Percentiles rank a stretch among this genome's conserved stretches.
Conservation (phyloP, 768 basidiomycete genomes). For the Dioszegia hungarica region DNA sequence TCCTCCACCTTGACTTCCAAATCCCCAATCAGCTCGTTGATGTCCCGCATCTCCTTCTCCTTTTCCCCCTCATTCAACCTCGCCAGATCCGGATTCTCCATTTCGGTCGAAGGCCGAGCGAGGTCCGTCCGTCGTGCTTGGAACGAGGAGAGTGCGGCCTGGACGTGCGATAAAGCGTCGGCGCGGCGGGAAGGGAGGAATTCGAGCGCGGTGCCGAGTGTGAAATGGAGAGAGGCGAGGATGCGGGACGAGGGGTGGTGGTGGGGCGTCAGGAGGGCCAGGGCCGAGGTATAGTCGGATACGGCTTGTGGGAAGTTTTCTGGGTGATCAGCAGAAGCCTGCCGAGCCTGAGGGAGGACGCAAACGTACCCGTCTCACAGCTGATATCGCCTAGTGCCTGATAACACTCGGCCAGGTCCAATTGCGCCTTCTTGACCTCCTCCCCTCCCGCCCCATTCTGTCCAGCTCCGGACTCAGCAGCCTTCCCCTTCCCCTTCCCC, state of each 20-base stretch:
- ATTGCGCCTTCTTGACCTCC: background rate
- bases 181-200: slow-evolving; percentile 76
- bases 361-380: slow-evolving; percentile 75
- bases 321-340: slow-evolving; percentile 42
- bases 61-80: slow-evolving; percentile 59
- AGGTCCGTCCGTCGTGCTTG: slow-evolving; percentile 53
- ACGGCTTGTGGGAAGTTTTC: slow-evolving; percentile 97
- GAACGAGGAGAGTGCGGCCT: slow-evolving; percentile 73
- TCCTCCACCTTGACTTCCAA: slow-evolving; percentile 90
- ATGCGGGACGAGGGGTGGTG: slow-evolving; percentile 85
- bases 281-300: slow-evolving; percentile 73
- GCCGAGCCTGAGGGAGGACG: background rate
- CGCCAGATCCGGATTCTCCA: slow-evolving; percentile 17
- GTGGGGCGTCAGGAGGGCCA: slow-evolving; percentile 65
- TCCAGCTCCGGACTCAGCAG: slow-evolving; percentile 49
- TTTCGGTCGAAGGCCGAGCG: background rate
- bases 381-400: slow-evolving; percentile 93
- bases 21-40: slow-evolving; percentile 70
- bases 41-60: slow-evolving; percentile 72
- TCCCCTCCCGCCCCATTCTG: too few relatives aligned
- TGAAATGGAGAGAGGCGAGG: slow-evolving; percentile 89
- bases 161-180: slow-evolving; percentile 75
- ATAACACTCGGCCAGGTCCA: slow-evolving; percentile 82
- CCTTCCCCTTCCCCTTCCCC: slow-evolving; percentile 46
- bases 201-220: slow-evolving; percentile 87